A percentile compares a stretch with the other conserved stretches of the same genome.
Evolutionary conservation across 1,139 yeast species (phyloP).

Genomic region (Blastobotrys persicus): DNA sequence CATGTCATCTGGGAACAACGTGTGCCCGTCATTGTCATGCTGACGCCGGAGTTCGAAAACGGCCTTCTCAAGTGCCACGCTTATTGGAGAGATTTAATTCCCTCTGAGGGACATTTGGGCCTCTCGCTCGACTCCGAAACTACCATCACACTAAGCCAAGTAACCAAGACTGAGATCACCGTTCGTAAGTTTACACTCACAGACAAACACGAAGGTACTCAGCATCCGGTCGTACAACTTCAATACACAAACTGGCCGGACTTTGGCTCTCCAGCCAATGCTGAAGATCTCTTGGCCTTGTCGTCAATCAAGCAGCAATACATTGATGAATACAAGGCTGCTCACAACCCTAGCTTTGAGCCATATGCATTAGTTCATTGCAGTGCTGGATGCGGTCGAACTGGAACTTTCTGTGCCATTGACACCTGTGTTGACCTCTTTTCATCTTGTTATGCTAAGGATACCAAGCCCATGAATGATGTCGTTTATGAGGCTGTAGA

Average conservation of each 20-base stretch:
- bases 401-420: conserved; percentile 79
- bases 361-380: conserved; percentile 67
- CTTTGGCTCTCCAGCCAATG: conserved; percentile 62
- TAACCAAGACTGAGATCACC: conserved; percentile 21
- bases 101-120: conserved; percentile 15
- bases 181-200: conserved; percentile 26
- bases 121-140: not conserved
- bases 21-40: conserved; percentile 63
- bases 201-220: not conserved
- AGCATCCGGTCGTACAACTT: conserved; percentile 52
- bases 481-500: conserved; percentile 55
- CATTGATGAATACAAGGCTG: conserved; percentile 16
- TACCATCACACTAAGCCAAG: conserved; percentile 15
- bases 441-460: conserved; percentile 19
- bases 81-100: conserved; percentile 47
- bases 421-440: conserved; percentile 58
- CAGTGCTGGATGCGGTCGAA: conserved; percentile 91
- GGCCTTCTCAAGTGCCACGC: conserved; percentile 54
- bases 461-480: conserved; percentile 39
- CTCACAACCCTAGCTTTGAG: conserved; percentile 15
- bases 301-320: conserved; percentile 45
- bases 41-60: conserved; percentile 57
- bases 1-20: conserved; percentile 61
- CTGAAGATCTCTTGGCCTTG: conserved; percentile 52
- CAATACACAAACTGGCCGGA: conserved; percentile 83